Base-by-base conservation (phyloP, 208 protist genomes). In the Tritrichomonas musculus region DNA sequence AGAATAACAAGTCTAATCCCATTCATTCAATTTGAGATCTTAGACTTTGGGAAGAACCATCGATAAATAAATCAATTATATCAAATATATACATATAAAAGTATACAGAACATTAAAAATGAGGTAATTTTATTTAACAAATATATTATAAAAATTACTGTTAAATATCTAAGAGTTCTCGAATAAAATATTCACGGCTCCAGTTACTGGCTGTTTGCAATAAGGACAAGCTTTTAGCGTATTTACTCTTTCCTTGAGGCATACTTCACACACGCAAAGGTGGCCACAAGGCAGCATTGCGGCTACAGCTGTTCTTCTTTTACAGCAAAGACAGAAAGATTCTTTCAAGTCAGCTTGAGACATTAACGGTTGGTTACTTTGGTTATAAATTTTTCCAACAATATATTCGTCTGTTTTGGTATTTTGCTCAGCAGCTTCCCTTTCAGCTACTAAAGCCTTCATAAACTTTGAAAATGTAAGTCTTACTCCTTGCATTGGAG, bases 231-330 rank as follows among this genome's bases (percentile, higher is more conserved):
- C 77, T 39, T 88, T 88, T 13, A 88, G 47, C 4, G 47, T 33
- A 53, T 44, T 39, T 11, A 88, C 77, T 88, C 77, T 53, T 50
- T 88, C 77, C 17, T 88, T 88, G 20, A 53, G 20, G 77, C 77
- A 88, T 17, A 88, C 47, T 57, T 88, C 77, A 36, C 77, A 88
- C 5, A 13, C 25, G 47, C 77, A 88, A 57, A 88, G 77, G 27
- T 88, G 77, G 14, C 77, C 77, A n/a, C 77, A 88, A 36, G 77
- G 77, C 53, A 88, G 11, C 41, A 88, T 88, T 53, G 77, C 77
- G 1, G 77, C 77, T 39, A 53, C 41, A 39, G 77, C 77, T 30
- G 77, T 44, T 88, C 77, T 88, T 88, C 77, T 88, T 47, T 57
- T 88, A 30, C 77, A 88, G 20, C 25, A 30, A 0, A 88, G 17